These are phyloP conservation scores for Fusarium odoratissimum DNA, from an alignment of 2,329 filamentous ascomycete genomes.

Conservation along the genomic window DNA sequence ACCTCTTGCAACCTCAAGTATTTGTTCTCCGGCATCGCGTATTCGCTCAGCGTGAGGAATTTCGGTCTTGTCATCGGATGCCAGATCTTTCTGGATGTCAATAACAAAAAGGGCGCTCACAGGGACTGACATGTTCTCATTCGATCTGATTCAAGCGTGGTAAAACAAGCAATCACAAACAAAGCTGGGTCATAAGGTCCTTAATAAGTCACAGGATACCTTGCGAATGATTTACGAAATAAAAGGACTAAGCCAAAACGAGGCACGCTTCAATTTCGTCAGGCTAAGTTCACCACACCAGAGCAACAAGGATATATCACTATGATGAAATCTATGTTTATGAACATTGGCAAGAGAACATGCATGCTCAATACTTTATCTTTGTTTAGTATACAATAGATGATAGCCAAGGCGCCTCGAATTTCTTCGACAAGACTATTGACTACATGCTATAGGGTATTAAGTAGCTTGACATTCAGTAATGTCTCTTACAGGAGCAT, in stretches of 20 bases:
- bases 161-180: neutral
- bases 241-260: slow-evolving; percentile 8
- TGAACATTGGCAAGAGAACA: neutral
- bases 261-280: neutral
- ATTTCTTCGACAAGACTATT: slow-evolving; percentile 8
- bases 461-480: slow-evolving; percentile 7
- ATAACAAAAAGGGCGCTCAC: slow-evolving; percentile 23
- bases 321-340: neutral
- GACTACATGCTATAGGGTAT: slow-evolving; percentile 31
- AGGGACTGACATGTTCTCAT: neutral
- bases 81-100: slow-evolving; percentile 26
- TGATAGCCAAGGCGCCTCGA: slow-evolving; percentile 7
- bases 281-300: neutral
- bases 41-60: slow-evolving; percentile 16
- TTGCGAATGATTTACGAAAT: neutral
- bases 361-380: neutral
- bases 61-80: slow-evolving; percentile 3
- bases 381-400: slow-evolving; percentile 26
- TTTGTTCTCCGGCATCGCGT: neutral
- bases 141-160: neutral
- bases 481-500: slow-evolving; percentile 75
- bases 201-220: neutral
- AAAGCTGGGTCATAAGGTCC: neutral
- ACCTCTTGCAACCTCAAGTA: slow-evolving; percentile 2
- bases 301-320: neutral